A percentile compares a stretch with the other conserved stretches of the same genome.
Conservation (phyloP, 106 monocot genomes). For the Dendrobium nobile region DNA sequence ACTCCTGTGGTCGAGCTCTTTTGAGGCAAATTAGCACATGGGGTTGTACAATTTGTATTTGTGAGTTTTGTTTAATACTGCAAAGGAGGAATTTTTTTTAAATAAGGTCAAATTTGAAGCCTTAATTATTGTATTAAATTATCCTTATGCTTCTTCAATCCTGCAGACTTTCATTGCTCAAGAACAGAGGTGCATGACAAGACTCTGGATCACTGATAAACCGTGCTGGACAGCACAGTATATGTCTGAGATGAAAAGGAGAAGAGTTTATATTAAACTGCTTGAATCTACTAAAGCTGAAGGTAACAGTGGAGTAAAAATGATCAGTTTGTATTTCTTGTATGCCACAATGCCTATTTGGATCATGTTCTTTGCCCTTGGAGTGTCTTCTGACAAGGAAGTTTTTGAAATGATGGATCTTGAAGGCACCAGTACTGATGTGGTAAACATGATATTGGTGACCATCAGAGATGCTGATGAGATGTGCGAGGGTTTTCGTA, state of each 20-base stretch:
- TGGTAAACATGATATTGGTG: constrained; percentile 53
- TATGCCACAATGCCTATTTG: constrained; percentile 73
- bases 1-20: too few relatives aligned
- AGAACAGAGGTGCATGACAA: constrained; percentile 61
- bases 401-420: constrained; percentile 79
- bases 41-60: too few relatives aligned
- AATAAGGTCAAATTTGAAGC: background rate
- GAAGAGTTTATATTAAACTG: constrained; percentile 62
- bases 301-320: constrained; percentile 32
- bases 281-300: constrained; percentile 38
- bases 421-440: constrained; percentile 30
- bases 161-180: constrained; percentile 82
- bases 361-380: constrained; percentile 92
- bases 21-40: too few relatives aligned
- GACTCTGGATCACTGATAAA: constrained; percentile 69
- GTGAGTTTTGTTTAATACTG: too few relatives aligned
- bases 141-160: constrained; percentile 4
- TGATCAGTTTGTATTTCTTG: constrained; percentile 53
- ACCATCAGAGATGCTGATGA: constrained; percentile 65
- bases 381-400: constrained; percentile 82
- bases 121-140: constrained; percentile 1
- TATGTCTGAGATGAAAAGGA: constrained; percentile 42
- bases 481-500: constrained; percentile 53
- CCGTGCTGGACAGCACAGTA: constrained; percentile 60
- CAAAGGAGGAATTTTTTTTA: background rate